A percentile compares a stretch with the other conserved stretches of the same genome.
Evolutionary conservation across 1,284 basidiomycete species (phyloP).

Genomic region (Ceratobasidium sp.): DNA sequence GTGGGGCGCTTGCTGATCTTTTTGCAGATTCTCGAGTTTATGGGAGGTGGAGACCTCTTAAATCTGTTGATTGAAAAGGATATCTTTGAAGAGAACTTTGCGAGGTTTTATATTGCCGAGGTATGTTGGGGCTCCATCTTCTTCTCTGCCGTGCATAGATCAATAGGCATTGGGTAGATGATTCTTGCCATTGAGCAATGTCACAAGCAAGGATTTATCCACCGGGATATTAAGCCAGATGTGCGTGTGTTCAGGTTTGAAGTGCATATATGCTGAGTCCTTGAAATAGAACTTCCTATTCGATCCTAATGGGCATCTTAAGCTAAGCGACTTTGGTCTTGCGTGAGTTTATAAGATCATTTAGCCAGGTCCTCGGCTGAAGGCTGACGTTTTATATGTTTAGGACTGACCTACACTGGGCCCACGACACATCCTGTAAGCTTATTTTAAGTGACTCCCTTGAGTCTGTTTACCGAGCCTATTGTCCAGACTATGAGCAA

Average conservation of each 20-base stretch:
- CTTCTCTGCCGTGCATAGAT: conserved; percentile 21
- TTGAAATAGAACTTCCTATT: conserved; percentile 89
- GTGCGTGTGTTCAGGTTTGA: conserved; percentile 61
- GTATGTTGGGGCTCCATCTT: conserved; percentile 58
- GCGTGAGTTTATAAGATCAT: conserved; percentile 70
- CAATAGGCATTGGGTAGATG: conserved; percentile 70
- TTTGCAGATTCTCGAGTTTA: conserved; percentile 85
- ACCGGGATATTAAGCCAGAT: conserved; percentile 96
- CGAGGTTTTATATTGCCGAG: conserved; percentile 95
- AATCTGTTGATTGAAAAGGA: conserved; percentile 95
- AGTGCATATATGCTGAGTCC: conserved; percentile 53
- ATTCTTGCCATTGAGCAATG: conserved; percentile 95
- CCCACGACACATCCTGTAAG: conserved; percentile 89
- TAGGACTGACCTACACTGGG: conserved; percentile 89
- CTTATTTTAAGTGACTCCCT: conserved; percentile 44
- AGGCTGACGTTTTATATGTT: conserved; percentile 46
- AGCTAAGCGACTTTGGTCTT: conserved; percentile 94
- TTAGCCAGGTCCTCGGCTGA: conserved; percentile 1
- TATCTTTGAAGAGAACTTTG: conserved; percentile 93
- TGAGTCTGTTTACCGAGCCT: conserved; percentile 45
- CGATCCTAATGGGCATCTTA: conserved; percentile 92
- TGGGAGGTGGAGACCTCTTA: conserved; percentile 96
- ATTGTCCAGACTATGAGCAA: conserved; percentile 86
- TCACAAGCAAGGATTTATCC: conserved; percentile 95
- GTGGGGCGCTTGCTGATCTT: conserved; percentile 31